Conservation (phyloP, 257 asterid genomes). For the Solanum dulcamara region DNA sequence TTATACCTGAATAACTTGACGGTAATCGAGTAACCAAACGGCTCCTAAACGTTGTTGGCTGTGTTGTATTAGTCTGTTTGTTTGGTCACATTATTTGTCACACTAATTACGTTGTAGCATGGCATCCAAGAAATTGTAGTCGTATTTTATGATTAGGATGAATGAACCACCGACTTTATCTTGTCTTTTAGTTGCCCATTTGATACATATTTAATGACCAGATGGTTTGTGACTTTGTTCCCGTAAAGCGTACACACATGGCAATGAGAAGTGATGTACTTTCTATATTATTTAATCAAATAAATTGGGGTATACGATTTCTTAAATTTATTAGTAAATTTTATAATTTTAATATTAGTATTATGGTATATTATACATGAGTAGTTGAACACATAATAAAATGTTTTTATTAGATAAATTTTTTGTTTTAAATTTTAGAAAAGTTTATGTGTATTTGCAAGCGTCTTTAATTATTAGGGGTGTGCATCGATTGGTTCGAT, state of each 20-base stretch:
- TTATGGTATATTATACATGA: no score
- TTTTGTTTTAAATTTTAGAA: no score
- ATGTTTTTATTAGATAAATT: no score
- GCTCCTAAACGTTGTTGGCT: not conserved
- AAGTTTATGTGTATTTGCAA: no score
- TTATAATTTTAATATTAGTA: not conserved
- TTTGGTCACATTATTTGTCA: not conserved
- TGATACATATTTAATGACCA: not conserved
- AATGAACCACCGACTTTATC: not conserved
- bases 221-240: not conserved
- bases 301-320: no score
- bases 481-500: no score
- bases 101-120: not conserved
- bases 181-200: not conserved
- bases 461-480: no score
- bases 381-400: no score
- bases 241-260: not conserved
- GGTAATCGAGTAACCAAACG: no score
- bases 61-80: not conserved
- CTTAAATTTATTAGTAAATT: fast-evolving
- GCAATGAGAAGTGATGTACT: not conserved
- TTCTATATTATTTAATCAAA: not conserved
- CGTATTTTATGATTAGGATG: not conserved
- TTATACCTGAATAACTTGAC: no score
- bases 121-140: not conserved